Evolutionary conservation across 2,329 filamentous ascomycete species (phyloP), one percentile per base, ranked within the genome.

Genomic region (Tolypocladium ovalisporum): DNA sequence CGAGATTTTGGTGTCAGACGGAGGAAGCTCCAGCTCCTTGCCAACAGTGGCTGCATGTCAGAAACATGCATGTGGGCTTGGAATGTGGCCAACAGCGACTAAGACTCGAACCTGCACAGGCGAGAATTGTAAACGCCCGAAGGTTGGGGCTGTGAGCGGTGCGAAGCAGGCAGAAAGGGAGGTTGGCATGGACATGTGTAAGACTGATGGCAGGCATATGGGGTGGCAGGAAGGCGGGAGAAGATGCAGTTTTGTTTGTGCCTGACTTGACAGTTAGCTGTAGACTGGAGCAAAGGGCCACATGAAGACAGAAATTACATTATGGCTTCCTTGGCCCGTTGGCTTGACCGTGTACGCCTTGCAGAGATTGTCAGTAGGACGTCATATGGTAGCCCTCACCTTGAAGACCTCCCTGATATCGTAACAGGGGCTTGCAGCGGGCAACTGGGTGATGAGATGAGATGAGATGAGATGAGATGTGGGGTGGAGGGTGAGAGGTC

Each of bases 271-370:
- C 52, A 54, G 52, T 27, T 58, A 58, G 55, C 54, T 55, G 58
- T 59, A 58, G 54, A 35, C 52, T 56, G 54, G 52, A 60, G 40
- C 47, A 56, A 54, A 17, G 35, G 61, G 57, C 55, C 57, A 49
- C 59, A 58, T 54, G 55, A 37, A 55, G 54, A n/a, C 52, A 53
- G 27, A 47, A 42, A 40, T 51, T 56, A 59, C 52, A 22, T 56
- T 59, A 56, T 42, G 36, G 36, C 27, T 32, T 17, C 15, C 5
- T 15, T 29, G 36, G 7, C 17, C 19, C 27, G 27, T 19, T 17
- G 19, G 42, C 39, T 27, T 6, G 54, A 34, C 52, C n/a, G n/a
- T n/a, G n/a, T n/a, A n/a, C n/a, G n/a, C n/a, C n/a, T n/a, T n/a
- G 36, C 36, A 17, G 36, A 37, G 36, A 5, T 5, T 37, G 36